Conservation (phyloP, 805 yeast species). For the Diddensiella santjacobensis region DNA sequence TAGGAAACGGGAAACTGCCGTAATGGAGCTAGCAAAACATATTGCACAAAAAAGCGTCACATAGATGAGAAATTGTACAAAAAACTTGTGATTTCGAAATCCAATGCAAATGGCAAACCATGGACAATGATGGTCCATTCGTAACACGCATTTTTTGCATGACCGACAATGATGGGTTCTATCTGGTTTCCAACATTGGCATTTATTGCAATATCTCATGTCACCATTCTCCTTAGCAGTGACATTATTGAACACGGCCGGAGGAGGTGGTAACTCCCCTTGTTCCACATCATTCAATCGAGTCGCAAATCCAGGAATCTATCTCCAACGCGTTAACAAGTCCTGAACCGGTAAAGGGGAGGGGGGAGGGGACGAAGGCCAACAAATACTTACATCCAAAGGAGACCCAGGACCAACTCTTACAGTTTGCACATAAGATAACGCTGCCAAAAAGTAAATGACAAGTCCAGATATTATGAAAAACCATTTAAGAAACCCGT, state of each 20-base stretch:
- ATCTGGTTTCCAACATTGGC: constrained; percentile 43
- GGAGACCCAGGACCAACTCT: constrained; percentile 35
- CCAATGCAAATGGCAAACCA: constrained; percentile 94
- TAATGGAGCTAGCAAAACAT: constrained; percentile 39
- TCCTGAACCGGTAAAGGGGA: too few species aligned
- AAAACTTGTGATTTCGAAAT: constrained; percentile 70
- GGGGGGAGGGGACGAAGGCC: too few species aligned
- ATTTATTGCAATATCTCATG: constrained; percentile 38
- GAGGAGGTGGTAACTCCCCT: constrained; percentile 26
- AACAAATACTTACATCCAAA: constrained; percentile 23
- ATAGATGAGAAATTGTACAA: constrained; percentile 66
- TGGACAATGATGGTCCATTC: constrained; percentile 72
- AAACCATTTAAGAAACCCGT: constrained; percentile 10
- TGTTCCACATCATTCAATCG: constrained; percentile 24
- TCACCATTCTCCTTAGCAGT: constrained; percentile 41
- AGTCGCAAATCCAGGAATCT: constrained; percentile 17
- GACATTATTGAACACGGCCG: constrained; percentile 29
- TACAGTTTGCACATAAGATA: constrained; percentile 29
- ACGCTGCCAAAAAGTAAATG: constrained; percentile 23
- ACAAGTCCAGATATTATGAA: constrained; percentile 20
- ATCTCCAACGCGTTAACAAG: too few species aligned
- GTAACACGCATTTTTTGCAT: constrained; percentile 39
- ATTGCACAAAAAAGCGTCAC: constrained; percentile 45
- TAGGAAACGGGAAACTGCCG: constrained; percentile 21
- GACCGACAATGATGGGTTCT: constrained; percentile 42